Evolutionary conservation across 1,139 yeast genomes (phyloP).

Genomic region (Scheffersomyces titani): DNA sequence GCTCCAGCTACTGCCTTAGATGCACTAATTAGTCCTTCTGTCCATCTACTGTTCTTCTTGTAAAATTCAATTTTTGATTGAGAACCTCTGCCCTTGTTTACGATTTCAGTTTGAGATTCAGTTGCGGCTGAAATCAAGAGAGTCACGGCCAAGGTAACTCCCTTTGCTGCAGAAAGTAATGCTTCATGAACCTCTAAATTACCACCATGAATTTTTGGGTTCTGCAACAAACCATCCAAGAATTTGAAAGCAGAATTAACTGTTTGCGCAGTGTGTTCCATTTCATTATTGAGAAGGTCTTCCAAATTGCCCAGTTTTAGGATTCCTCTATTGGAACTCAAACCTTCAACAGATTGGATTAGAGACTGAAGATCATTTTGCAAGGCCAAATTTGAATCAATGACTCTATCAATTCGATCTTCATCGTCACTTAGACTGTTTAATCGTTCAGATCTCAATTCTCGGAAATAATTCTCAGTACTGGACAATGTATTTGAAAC

Average conservation of each 20-base stretch:
- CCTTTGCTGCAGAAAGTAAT: conserved; percentile 75
- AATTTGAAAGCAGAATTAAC: conserved; percentile 68
- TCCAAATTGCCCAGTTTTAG: conserved; percentile 59
- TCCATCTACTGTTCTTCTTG: conserved; percentile 89
- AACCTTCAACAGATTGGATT: conserved; percentile 54
- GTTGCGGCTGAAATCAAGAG: conserved; percentile 74
- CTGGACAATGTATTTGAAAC: conserved; percentile 62
- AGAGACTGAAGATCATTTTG: conserved; percentile 70
- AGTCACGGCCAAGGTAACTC: conserved; percentile 79
- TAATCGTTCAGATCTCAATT: conserved; percentile 57
- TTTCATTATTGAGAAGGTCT: conserved; percentile 69
- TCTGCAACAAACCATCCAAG: conserved; percentile 54
- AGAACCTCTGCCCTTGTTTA: conserved; percentile 66
- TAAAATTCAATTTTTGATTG: conserved; percentile 75
- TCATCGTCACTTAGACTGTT: conserved; percentile 54
- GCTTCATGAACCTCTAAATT: conserved; percentile 78
- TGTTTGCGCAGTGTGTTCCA: conserved; percentile 70
- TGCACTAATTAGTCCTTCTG: conserved; percentile 90
- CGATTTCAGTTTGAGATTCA: conserved; percentile 83
- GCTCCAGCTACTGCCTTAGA: conserved; percentile 88
- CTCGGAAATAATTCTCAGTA: conserved; percentile 63
- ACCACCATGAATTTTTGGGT: conserved; percentile 57
- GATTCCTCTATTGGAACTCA: conserved; percentile 46
- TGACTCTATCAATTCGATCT: conserved; percentile 74
- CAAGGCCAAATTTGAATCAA: conserved; percentile 71